Evolutionary conservation across 2,329 filamentous ascomycete species (phyloP).

Genomic region (Teratosphaeria pseudoeucalypti): DNA sequence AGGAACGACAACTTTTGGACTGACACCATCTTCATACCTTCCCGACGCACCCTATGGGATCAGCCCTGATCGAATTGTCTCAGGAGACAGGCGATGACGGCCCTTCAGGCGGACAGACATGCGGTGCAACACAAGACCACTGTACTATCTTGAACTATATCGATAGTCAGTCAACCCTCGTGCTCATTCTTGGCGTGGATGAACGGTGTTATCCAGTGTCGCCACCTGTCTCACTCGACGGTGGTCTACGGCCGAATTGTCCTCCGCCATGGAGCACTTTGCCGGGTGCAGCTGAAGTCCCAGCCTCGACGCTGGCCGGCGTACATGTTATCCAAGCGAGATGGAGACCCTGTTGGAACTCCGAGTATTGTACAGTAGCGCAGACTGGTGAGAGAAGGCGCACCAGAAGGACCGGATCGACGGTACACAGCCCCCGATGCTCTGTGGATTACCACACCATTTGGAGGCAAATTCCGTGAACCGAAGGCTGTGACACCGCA

Average conservation of each 20-base stretch:
- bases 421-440: neutral
- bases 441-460: neutral
- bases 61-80: neutral
- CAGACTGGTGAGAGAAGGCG: no score
- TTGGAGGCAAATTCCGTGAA: neutral
- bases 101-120: neutral
- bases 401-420: neutral
- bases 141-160: neutral
- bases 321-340: no score
- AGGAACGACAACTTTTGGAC: neutral
- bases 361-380: no score
- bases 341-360: no score
- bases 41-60: neutral
- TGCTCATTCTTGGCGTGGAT: neutral
- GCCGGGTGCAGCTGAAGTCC: no score
- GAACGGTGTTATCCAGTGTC: neutral
- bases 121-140: neutral
- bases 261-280: neutral
- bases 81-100: neutral
- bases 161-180: neutral
- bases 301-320: no score
- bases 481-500: neutral
- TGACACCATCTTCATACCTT: no score
- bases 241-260: neutral
- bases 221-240: neutral